Base-by-base conservation (phyloP, 1,284 basidiomycete genomes). In the Cutaneotrichosporon cutaneum region DNA sequence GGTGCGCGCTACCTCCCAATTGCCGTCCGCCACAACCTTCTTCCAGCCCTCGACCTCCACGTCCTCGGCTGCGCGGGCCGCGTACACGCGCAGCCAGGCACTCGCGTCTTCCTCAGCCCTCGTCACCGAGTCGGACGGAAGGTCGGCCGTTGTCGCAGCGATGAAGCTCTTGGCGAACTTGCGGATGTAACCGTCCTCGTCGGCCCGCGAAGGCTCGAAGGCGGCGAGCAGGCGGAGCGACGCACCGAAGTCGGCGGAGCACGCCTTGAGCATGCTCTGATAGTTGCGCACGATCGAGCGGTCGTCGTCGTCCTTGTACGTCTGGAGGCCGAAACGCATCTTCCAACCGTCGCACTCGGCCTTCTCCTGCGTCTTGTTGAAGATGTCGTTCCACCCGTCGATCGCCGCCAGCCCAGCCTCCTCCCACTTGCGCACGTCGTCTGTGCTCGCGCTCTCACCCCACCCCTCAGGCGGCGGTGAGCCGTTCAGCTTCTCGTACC, bases 181-280 rank as follows among this genome's bases (percentile, higher is more conserved):
- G 22, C 81, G 77, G 24, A 86, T 68, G 18, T 77, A 74, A 0
- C 69, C 63, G 11, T 62, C 62, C 18, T 72, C 70, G 35, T 48
- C 54, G 27, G 26, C 21, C n/a, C 56, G 54, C 16, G 82, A 78
- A 2, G 86, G 84, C n/a, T 79, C 80, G 83, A 94, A 93, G 47
- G 79, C 79, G 5, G 83, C 82, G 1, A 95, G 81, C 6, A 77
- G 81, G 36, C 93, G 86, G 83, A 94, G 90, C 2, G 90, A 88
- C 6, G 84, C 82, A 74, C 92, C 87, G 79, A 92, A 94, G 79
- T 96, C 94, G 21, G 94, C 82, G 54, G 81, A 81, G 69, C 92
- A 85, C 9, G 77, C 75, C 61, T 86, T 83, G 81, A 96, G 85
- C 32, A 94, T 77, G 47, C 84, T 81, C 21, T 94, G 82, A 52